phyloP scores from a whole-genome alignment of 805 yeast species.

The Metschnikowia continentalis region DNA sequence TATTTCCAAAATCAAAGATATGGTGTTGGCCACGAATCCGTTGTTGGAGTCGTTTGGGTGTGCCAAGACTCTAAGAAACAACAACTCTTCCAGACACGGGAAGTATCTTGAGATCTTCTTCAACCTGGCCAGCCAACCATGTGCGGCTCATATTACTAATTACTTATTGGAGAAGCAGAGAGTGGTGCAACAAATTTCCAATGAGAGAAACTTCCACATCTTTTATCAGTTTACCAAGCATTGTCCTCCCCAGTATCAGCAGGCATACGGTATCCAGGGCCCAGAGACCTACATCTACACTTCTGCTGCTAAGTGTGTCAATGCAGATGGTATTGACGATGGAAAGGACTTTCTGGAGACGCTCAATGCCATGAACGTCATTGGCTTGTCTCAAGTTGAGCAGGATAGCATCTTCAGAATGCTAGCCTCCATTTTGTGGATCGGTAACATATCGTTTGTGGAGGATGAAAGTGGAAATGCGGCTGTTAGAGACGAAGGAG shows the following conservation, averaged over 20 bases:
- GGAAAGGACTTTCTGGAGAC: constrained; percentile 75
- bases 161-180: constrained; percentile 91
- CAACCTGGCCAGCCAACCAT: constrained; percentile 71
- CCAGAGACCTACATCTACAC: constrained; percentile 94
- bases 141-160: constrained; percentile 93
- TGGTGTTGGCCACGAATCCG: constrained; percentile 97
- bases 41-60: constrained; percentile 88
- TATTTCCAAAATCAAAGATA: constrained; percentile 89
- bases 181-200: constrained; percentile 89
- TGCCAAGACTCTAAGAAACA: constrained; percentile 86
- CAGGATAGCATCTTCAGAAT: constrained; percentile 88
- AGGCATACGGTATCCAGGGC: constrained; percentile 80
- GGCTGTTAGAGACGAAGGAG: constrained; percentile 74
- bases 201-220: constrained; percentile 95
- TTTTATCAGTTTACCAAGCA: constrained; percentile 94
- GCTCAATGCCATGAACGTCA: constrained; percentile 76
- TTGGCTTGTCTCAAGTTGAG: constrained; percentile 77
- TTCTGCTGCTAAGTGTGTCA: constrained; percentile 75
- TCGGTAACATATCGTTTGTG: constrained; percentile 82
- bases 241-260: constrained; percentile 80
- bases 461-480: constrained; percentile 90
- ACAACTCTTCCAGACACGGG: constrained; percentile 89
- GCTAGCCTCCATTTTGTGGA: constrained; percentile 85
- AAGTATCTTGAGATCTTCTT: constrained; percentile 90
- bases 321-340: constrained; percentile 87